Conservation (phyloP, 495 filamentous ascomycete genomes). For the Copromyces sp. region DNA sequence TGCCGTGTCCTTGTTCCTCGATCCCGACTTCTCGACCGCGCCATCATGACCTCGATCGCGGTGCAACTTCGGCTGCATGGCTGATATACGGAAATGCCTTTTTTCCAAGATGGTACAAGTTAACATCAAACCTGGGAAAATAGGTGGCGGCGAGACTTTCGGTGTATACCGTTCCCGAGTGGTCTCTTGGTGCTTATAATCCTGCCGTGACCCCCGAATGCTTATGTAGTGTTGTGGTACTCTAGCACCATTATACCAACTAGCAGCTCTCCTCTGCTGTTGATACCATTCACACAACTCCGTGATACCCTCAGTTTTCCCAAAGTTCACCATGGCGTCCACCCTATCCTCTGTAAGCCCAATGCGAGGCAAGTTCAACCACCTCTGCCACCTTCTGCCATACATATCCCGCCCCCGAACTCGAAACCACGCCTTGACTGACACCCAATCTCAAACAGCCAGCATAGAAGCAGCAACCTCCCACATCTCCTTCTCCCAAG, state of each 20-base stretch:
- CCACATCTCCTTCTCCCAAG: constrained; percentile 8
- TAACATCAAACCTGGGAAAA: background rate
- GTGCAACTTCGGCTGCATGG: background rate
- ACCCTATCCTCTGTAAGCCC: background rate
- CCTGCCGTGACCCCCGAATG: background rate
- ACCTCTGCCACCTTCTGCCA: background rate
- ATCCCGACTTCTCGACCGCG: background rate
- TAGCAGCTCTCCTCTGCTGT: background rate
- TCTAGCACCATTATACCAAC: background rate
- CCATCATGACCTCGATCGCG: background rate
- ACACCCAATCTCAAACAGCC: constrained; percentile 3
- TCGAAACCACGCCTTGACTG: background rate
- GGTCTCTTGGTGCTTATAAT: background rate
- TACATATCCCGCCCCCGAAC: background rate
- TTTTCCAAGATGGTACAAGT: background rate
- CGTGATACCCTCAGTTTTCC: background rate
- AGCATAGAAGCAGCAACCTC: constrained; percentile 15
- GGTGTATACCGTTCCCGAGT: background rate
- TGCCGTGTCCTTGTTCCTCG: background rate
- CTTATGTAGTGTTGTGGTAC: background rate
- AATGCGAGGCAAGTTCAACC: background rate
- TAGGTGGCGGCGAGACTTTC: background rate
- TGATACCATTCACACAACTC: background rate
- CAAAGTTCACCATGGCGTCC: background rate
- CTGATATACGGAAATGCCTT: background rate